Evolutionary conservation across 768 basidiomycete genomes (phyloP).

Genomic region (Lactifluus volemus): DNA sequence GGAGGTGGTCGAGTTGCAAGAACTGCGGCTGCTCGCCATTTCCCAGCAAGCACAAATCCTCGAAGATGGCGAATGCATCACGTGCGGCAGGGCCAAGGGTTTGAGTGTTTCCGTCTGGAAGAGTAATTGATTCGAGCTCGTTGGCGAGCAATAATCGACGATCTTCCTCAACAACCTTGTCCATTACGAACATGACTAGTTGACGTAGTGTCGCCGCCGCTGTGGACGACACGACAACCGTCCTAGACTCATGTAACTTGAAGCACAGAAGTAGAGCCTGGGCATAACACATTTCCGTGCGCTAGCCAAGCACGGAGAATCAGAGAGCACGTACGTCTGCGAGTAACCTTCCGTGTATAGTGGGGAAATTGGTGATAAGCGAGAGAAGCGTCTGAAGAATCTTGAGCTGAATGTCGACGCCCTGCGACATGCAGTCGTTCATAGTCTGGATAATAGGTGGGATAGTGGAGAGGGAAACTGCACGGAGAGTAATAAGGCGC

Average conservation of each 20-base stretch:
- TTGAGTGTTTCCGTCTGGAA: slow-evolving; percentile 63
- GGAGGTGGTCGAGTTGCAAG: slow-evolving; percentile 71
- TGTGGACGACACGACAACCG: slow-evolving; percentile 93
- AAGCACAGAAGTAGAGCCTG: slow-evolving; percentile 92
- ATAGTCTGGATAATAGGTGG: slow-evolving; percentile 77
- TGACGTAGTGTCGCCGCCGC: slow-evolving; percentile 94
- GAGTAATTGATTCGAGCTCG: slow-evolving; percentile 35
- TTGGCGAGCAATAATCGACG: slow-evolving; percentile 29
- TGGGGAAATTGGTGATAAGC: slow-evolving; percentile 80
- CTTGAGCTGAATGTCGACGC: slow-evolving; percentile 93
- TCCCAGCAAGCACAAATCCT: slow-evolving; percentile 86
- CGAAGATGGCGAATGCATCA: slow-evolving; percentile 84
- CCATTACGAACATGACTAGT: slow-evolving; percentile 95
- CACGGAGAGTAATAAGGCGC: slow-evolving; percentile 78
- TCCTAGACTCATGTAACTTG: slow-evolving; percentile 90
- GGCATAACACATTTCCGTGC: neutral
- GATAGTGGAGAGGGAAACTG: slow-evolving; percentile 73
- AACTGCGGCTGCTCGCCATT: slow-evolving; percentile 54
- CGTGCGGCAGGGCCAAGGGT: slow-evolving; percentile 63
- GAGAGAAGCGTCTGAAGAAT: slow-evolving; percentile 89
- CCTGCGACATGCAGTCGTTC: slow-evolving; percentile 82
- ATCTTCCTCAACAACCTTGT: slow-evolving; percentile 84
- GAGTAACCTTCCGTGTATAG: slow-evolving; percentile 69
- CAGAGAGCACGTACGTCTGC: slow-evolving; percentile 55
- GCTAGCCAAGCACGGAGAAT: neutral